Percentiles rank a stretch among this genome's conserved stretches.
phyloP scores from a whole-genome alignment of 1,284 basidiomycete genomes.

The Mycena citricolor region DNA sequence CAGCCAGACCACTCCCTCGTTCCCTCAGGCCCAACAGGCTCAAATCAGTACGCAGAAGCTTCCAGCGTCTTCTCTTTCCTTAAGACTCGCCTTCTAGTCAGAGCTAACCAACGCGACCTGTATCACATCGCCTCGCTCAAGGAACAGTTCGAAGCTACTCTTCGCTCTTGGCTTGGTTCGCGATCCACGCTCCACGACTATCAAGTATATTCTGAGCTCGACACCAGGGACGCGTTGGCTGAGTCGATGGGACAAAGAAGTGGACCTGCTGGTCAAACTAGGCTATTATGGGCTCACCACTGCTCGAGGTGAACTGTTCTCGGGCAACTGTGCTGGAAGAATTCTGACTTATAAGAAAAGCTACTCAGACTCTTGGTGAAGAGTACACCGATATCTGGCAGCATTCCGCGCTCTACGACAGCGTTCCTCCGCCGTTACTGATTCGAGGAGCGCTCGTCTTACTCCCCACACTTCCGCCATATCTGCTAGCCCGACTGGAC shows the following conservation, averaged over 20 bases:
- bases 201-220: too few relatives aligned
- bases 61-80: neutral
- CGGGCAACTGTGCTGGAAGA: neutral
- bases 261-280: conserved; percentile 71
- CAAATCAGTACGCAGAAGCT: conserved; percentile 70
- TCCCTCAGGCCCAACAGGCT: conserved; percentile 77
- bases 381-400: conserved; percentile 90
- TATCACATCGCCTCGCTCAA: conserved; percentile 75
- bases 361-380: conserved; percentile 82
- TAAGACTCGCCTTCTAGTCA: conserved; percentile 49
- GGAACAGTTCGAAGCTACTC: conserved; percentile 73
- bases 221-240: conserved; percentile 84
- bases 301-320: conserved; percentile 57
- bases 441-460: conserved; percentile 60
- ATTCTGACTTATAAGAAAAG: conserved; percentile 38
- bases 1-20: too few relatives aligned
- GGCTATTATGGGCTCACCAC: conserved; percentile 78
- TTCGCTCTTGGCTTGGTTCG: conserved; percentile 79
- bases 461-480: conserved; percentile 62
- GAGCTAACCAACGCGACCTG: conserved; percentile 83
- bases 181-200: too few relatives aligned
- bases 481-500: conserved; percentile 56
- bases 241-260: conserved; percentile 77
- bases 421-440: conserved; percentile 45
- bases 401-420: conserved; percentile 43